phyloP scores from a whole-genome alignment of 2,329 filamentous ascomycete genomes.

The Myriosclerotinia scirpicola region DNA sequence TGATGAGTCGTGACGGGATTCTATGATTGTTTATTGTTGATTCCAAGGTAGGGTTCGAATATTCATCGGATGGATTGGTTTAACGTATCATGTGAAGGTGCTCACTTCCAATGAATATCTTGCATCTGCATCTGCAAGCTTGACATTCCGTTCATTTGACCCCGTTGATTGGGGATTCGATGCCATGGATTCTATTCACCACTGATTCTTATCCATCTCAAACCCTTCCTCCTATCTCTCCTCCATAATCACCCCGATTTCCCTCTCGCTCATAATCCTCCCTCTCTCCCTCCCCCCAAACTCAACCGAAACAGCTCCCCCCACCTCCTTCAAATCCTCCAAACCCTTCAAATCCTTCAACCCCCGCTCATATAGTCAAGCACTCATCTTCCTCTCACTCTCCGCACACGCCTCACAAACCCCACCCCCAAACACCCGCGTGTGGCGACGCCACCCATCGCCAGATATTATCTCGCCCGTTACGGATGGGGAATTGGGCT shows the following conservation, averaged over 20 bases:
- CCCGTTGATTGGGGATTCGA: too few species aligned
- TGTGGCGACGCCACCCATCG: constrained; percentile 38
- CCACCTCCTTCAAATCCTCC: not conserved
- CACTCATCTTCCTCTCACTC: constrained; percentile 32
- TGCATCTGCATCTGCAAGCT: not conserved
- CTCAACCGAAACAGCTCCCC: too few species aligned
- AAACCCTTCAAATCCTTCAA: not conserved
- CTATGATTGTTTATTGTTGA: not conserved
- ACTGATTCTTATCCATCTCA: not conserved
- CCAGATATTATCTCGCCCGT: constrained; percentile 35
- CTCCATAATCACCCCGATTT: not conserved
- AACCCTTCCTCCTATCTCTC: not conserved
- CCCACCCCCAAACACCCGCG: constrained; percentile 39
- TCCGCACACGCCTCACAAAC: constrained; percentile 39
- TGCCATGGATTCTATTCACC: not conserved
- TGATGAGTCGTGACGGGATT: not conserved
- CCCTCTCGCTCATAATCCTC: not conserved
- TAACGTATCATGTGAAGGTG: too few species aligned
- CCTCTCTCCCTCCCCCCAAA: not conserved
- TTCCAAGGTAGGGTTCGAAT: not conserved
- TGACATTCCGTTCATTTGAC: too few species aligned
- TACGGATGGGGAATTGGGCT: constrained; percentile 20
- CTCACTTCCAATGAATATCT: too few species aligned
- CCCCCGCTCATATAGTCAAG: constrained; percentile 26
- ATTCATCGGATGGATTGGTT: not conserved